Evolutionary conservation across 441 rosid species (phyloP).

Genomic region (Gossypium davidsonii): DNA sequence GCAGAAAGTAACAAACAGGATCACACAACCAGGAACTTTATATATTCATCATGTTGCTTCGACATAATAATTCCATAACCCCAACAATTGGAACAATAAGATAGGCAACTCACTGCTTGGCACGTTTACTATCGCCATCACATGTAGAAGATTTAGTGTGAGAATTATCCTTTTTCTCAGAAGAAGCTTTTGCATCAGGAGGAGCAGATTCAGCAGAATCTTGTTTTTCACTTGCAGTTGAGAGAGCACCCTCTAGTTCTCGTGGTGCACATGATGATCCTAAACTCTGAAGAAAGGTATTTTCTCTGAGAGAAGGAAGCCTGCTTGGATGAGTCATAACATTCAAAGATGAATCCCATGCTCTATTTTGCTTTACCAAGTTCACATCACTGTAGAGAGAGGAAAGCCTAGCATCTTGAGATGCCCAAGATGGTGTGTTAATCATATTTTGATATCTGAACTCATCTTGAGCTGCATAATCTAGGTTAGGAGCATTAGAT

Average conservation of each 20-base stretch:
- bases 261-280: conserved; percentile 44
- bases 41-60: not conserved
- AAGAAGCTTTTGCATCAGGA: conserved; percentile 44
- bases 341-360: conserved; percentile 51
- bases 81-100: conserved; percentile 1
- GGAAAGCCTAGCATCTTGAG: conserved; percentile 50
- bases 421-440: conserved; percentile 48
- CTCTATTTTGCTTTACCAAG: conserved; percentile 47
- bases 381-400: conserved; percentile 46
- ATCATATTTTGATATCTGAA: conserved; percentile 38
- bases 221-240: conserved; percentile 47
- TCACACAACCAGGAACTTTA: not conserved
- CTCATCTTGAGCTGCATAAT: conserved; percentile 59
- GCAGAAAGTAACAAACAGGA: not conserved
- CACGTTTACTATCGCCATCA: conserved; percentile 87
- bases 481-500: conserved; percentile 53
- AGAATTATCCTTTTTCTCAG: conserved; percentile 52
- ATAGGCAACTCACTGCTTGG: conserved; percentile 76
- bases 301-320: conserved; percentile 49
- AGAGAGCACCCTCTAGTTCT: conserved; percentile 41
- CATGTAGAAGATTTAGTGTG: conserved; percentile 47
- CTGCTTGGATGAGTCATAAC: conserved; percentile 38
- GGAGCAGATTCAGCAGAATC: conserved; percentile 46
- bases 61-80: not conserved
- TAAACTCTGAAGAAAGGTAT: conserved; percentile 36